Conservation (phyloP, 2,329 filamentous ascomycete species). For the Ophidiomyces ophidiicola region DNA sequence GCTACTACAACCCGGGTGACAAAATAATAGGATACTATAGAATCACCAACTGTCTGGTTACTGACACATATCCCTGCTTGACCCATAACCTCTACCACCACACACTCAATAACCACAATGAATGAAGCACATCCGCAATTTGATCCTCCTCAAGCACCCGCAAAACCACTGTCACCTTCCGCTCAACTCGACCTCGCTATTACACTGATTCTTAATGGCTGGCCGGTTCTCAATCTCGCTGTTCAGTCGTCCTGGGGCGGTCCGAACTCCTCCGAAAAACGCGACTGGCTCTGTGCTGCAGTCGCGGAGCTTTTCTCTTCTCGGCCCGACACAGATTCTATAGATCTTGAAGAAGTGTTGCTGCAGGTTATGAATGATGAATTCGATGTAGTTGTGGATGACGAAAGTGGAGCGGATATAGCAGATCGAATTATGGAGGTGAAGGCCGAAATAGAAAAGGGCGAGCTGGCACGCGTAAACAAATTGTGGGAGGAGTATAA, state of each 20-base stretch:
- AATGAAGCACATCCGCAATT: not conserved
- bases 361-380: conserved; percentile 90
- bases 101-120: not conserved
- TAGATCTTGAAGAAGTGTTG: conserved; percentile 72
- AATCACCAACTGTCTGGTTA: too few relatives aligned
- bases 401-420: conserved; percentile 66
- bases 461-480: conserved; percentile 54
- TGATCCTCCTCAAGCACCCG: not conserved
- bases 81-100: not conserved
- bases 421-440: conserved; percentile 61
- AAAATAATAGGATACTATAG: too few relatives aligned
- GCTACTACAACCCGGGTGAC: too few relatives aligned
- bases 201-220: conserved; percentile 71
- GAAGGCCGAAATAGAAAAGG: conserved; percentile 50
- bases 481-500: conserved; percentile 42
- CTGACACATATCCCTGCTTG: too few relatives aligned
- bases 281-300: conserved; percentile 89
- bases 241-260: conserved; percentile 84
- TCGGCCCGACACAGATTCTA: conserved; percentile 52
- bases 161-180: conserved; percentile 29
- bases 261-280: conserved; percentile 68
- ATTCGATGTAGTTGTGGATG: conserved; percentile 85
- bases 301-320: conserved; percentile 64
- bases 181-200: conserved; percentile 73
- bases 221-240: conserved; percentile 77